Evolutionary conservation across 2,329 filamentous ascomycete genomes (phyloP).

Genomic region (Trichoderma lentiforme): DNA sequence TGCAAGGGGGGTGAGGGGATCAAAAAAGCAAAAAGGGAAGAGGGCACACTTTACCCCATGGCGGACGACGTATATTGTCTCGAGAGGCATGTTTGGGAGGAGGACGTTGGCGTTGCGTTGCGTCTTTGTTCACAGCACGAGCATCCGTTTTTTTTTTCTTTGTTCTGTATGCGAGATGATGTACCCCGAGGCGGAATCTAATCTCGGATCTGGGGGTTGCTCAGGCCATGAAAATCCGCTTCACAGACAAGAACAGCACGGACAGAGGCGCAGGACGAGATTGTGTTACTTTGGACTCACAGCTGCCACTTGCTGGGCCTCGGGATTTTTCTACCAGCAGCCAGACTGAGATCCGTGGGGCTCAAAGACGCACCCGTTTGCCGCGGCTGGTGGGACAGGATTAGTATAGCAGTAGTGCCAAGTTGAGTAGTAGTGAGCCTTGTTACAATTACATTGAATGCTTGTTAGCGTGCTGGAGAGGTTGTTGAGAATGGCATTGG

Average conservation of each 20-base stretch:
- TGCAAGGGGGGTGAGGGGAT: conserved; percentile 13
- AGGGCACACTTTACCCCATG: conserved; percentile 60
- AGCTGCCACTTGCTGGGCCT: not conserved
- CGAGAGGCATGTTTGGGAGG: conserved; percentile 55
- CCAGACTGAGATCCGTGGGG: conserved; percentile 8
- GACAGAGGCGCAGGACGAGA: not conserved
- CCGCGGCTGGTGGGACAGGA: not conserved
- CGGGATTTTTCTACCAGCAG: not conserved
- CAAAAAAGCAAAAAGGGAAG: not conserved
- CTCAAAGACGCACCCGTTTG: not conserved
- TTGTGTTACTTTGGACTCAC: not conserved
- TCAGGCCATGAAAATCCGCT: conserved; percentile 4
- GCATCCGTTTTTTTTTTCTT: not conserved
- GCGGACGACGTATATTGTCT: conserved; percentile 70
- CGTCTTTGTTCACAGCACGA: not conserved
- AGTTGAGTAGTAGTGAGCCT: not conserved
- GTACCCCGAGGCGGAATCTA: conserved; percentile 2
- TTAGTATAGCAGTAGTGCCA: not conserved
- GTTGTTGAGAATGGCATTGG: not conserved
- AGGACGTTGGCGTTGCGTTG: not conserved
- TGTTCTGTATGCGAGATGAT: conserved; percentile 10
- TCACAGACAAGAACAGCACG: not conserved
- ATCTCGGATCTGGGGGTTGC: conserved; percentile 13
- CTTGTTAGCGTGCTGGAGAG: not conserved
- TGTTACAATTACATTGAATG: not conserved